Evolutionary conservation across 225 moss, liverwort and hornwort genomes (phyloP).

Genomic region (Climacium dendroides): DNA sequence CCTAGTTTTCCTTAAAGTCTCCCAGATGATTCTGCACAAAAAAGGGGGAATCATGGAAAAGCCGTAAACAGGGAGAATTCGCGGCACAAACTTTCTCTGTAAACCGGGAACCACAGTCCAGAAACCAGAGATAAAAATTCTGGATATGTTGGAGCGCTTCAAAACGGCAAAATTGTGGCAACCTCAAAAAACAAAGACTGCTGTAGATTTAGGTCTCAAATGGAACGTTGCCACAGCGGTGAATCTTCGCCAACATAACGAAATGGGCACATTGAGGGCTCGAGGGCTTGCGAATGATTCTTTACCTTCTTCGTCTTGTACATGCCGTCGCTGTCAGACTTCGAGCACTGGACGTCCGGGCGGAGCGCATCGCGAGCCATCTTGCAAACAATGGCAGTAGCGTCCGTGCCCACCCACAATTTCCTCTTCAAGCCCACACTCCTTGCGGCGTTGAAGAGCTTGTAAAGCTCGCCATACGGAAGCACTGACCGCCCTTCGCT

Average conservation of each 20-base stretch:
- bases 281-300: background rate
- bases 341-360: background rate
- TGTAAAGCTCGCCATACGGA: constrained; percentile 26
- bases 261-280: background rate
- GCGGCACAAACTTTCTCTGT: background rate
- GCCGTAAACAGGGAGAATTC: background rate
- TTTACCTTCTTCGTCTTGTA: background rate
- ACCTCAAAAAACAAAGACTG: background rate
- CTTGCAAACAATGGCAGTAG: constrained; percentile 11
- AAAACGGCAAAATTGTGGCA: background rate
- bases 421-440: background rate
- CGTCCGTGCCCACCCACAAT: constrained; percentile 6
- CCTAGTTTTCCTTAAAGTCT: background rate
- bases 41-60: no score
- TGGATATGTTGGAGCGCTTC: background rate
- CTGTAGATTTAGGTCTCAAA: background rate
- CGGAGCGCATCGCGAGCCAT: constrained; percentile 26
- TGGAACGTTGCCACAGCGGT: background rate
- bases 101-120: background rate
- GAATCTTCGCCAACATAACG: no score
- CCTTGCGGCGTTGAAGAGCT: constrained; percentile 19
- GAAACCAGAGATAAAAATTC: background rate
- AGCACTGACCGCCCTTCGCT: background rate
- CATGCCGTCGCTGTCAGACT: background rate
- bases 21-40: background rate